Base-by-base conservation (phyloP, 2,329 filamentous ascomycete species). In the Trichoderma gracile region DNA sequence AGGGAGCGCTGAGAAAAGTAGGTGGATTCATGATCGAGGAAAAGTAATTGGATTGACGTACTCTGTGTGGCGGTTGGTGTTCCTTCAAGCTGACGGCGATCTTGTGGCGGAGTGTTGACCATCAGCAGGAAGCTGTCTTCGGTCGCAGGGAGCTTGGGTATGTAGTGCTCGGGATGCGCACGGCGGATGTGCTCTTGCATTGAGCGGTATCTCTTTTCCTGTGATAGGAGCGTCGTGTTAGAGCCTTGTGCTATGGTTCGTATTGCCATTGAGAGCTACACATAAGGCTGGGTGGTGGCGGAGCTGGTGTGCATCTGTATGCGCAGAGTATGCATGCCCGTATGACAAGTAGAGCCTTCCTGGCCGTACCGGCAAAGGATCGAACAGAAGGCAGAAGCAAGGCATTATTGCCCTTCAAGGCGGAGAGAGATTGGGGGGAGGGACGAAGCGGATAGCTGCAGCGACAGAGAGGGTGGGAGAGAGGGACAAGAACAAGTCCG, bases 131-230 rank as follows among this genome's bases (percentile, higher is more conserved):
- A 97, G 87, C 93, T 97, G 80, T 98, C 94, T 78, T 97, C 94
- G 71, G 94, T 99, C 55, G 95, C 95, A 70, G 95, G 94, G 72
- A 98, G 90, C 85, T 98, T 97, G 56, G 95, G 89, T 72, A 99
- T 96, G 80, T 98, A 98, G 78, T 97, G 90, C 77, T 96, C 93
- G 67, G 94, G 94, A 77, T 99, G 95, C 70, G 95, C 94, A 78
- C 95, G 89, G 73, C 95, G 92, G 74, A 99, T 98, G 76, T 99
- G 95, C 85, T 99, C 95, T 80, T 98, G 95, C 92, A 99, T 98
- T 68, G 94, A 98, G 78, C 95, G 93, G 81, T 93, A 99, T 71
- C 92, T 87, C 80, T 96, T 96, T 82, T 96, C 92, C 92, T 96
- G 79, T 77, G 70, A 25, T 45, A 43, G 15, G 43, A n/a, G 17